Conservation (phyloP, 1,284 basidiomycete genomes). For the Volvariella surrecta region DNA sequence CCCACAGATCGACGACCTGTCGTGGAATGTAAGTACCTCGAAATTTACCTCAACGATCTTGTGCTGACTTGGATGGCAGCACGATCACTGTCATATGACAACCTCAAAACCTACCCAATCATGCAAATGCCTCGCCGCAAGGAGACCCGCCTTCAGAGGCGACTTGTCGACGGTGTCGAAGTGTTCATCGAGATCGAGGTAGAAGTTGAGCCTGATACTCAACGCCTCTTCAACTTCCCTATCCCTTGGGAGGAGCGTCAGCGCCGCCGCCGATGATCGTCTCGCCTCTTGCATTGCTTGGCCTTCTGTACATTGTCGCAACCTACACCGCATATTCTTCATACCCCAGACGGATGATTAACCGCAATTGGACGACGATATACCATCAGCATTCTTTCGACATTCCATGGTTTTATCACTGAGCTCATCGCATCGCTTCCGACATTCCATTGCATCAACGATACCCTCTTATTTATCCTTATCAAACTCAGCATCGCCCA, state of each 20-base stretch:
- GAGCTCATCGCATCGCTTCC: neutral
- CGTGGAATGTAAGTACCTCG: slow-evolving; percentile 31
- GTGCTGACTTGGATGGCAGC: slow-evolving; percentile 23
- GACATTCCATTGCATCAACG: neutral
- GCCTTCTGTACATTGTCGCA: no score
- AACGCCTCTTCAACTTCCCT: slow-evolving; percentile 29
- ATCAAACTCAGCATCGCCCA: neutral
- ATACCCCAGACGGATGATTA: slow-evolving; percentile 1
- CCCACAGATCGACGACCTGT: slow-evolving; percentile 17
- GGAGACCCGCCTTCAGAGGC: slow-evolving; percentile 46
- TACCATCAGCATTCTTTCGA: no score
- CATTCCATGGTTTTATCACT: neutral
- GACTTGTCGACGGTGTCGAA: slow-evolving; percentile 45
- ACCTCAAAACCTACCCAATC: slow-evolving; percentile 53
- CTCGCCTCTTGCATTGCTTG: no score
- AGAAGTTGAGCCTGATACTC: slow-evolving; percentile 31
- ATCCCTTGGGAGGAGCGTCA: slow-evolving; percentile 6
- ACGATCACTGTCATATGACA: slow-evolving; percentile 66
- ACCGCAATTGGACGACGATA: neutral
- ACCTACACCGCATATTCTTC: neutral
- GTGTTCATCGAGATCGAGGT: slow-evolving; percentile 41
- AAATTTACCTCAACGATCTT: slow-evolving; percentile 6
- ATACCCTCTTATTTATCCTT: slow-evolving; percentile 1
- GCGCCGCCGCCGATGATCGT: neutral
- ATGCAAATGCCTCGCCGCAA: slow-evolving; percentile 48